Evolutionary conservation across 2,329 filamentous ascomycete genomes (phyloP).

Genomic region (Blumeriella jaapii): DNA sequence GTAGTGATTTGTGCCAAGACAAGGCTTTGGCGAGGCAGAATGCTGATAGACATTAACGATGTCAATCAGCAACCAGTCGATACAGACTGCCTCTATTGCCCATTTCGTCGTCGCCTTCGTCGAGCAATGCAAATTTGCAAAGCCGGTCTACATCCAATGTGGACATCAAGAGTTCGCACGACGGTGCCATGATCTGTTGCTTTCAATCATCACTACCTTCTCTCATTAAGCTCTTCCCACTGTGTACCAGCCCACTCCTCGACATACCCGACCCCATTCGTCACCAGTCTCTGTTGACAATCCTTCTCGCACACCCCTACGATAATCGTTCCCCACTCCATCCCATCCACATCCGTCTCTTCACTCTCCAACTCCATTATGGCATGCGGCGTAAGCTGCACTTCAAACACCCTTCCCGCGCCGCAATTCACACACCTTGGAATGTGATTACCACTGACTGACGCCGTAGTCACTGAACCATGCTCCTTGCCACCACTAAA

Average conservation of each 20-base stretch:
- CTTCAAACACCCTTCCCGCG: slow-evolving; percentile 67
- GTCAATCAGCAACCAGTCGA: neutral
- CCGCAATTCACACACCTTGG: slow-evolving; percentile 72
- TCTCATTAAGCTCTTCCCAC: slow-evolving; percentile 65
- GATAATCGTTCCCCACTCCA: slow-evolving; percentile 97
- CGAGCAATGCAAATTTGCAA: too few species aligned
- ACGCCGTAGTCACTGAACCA: slow-evolving; percentile 19
- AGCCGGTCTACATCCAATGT: too few species aligned
- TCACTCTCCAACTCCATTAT: slow-evolving; percentile 82
- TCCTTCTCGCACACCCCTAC: slow-evolving; percentile 74
- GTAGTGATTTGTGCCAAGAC: slow-evolving; percentile 5
- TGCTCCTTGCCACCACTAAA: slow-evolving; percentile 30
- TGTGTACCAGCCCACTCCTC: slow-evolving; percentile 98
- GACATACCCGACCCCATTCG: slow-evolving; percentile 59
- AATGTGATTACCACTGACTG: slow-evolving; percentile 36
- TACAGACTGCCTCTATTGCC: too few species aligned
- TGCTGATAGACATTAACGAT: neutral
- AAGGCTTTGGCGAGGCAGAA: slow-evolving; percentile 9
- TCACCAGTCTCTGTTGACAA: slow-evolving; percentile 51
- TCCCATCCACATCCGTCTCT: slow-evolving; percentile 62
- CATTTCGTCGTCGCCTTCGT: too few species aligned
- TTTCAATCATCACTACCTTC: slow-evolving; percentile 1
- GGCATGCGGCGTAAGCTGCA: slow-evolving; percentile 83
- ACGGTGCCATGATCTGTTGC: neutral
- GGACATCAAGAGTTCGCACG: too few species aligned